Percentiles rank a stretch among this genome's conserved stretches.
Evolutionary conservation across 2,329 filamentous ascomycete species (phyloP).

Genomic region (Hysterium pulicare): DNA sequence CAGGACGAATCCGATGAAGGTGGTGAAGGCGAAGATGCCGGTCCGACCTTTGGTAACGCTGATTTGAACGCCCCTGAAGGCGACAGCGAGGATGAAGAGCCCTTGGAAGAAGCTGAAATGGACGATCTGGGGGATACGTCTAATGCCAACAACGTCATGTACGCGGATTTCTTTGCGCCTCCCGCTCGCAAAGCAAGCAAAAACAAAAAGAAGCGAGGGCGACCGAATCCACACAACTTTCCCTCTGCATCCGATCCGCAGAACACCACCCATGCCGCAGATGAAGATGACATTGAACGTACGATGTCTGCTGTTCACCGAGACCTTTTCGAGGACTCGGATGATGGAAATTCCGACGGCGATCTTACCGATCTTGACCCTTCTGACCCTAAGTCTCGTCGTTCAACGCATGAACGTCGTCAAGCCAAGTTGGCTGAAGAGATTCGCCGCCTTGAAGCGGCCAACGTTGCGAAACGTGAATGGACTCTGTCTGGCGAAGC

Average conservation of each 20-base stretch:
- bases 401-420: slow-evolving; percentile 80
- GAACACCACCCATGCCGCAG: slow-evolving; percentile 38
- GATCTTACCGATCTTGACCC: slow-evolving; percentile 63
- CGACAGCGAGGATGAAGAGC: slow-evolving; percentile 60
- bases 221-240: slow-evolving; percentile 54
- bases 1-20: slow-evolving; percentile 49
- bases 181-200: slow-evolving; percentile 69
- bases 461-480: slow-evolving; percentile 81
- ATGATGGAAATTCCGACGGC: slow-evolving; percentile 54
- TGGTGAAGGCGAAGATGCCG: slow-evolving; percentile 68
- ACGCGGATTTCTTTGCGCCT: slow-evolving; percentile 89
- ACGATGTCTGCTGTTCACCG: slow-evolving; percentile 84
- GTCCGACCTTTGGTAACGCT: slow-evolving; percentile 79
- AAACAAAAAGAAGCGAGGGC: slow-evolving; percentile 54
- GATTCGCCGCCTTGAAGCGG: slow-evolving; percentile 86
- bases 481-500: slow-evolving; percentile 93
- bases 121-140: slow-evolving; percentile 52
- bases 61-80: slow-evolving; percentile 71
- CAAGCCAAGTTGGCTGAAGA: slow-evolving; percentile 84
- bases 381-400: slow-evolving; percentile 67
- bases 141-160: slow-evolving; percentile 87
- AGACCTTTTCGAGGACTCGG: slow-evolving; percentile 77
- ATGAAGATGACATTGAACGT: slow-evolving; percentile 67
- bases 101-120: slow-evolving; percentile 55
- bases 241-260: slow-evolving; percentile 34